Percentiles rank a stretch among this genome's conserved stretches.
Conservation (phyloP, 2,329 filamentous ascomycete genomes). For the Ophiocordyceps camponoti-floridani region DNA sequence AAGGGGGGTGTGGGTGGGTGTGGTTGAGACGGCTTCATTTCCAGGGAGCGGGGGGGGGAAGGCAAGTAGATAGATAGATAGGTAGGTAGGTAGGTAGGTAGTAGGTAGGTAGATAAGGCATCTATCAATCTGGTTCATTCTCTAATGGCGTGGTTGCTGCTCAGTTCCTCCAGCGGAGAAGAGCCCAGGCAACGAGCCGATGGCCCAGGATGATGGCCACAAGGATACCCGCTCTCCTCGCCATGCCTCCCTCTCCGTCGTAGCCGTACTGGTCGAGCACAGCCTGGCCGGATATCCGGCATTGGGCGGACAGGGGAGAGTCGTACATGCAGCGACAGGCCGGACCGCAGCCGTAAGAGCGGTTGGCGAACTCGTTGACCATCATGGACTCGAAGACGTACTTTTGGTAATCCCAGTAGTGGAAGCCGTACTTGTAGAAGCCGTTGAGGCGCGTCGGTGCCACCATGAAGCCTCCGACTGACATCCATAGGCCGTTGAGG, state of each 20-base stretch:
- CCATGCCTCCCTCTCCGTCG: slow-evolving; percentile 45
- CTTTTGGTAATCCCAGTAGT: slow-evolving; percentile 74
- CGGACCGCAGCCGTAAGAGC: slow-evolving; percentile 32
- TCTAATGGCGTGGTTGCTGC: too few species aligned
- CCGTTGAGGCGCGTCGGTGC: slow-evolving; percentile 53
- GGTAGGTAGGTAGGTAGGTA: too few species aligned
- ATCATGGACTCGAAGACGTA: slow-evolving; percentile 90
- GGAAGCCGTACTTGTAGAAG: slow-evolving; percentile 77
- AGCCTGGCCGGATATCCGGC: slow-evolving; percentile 51
- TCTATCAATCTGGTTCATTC: too few species aligned
- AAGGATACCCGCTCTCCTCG: slow-evolving; percentile 64
- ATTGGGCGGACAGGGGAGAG: slow-evolving; percentile 33
- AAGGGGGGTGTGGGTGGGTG: too few species aligned
- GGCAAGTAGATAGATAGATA: too few species aligned
- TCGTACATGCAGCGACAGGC: slow-evolving; percentile 54
- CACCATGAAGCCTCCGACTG: slow-evolving; percentile 67
- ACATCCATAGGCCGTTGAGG: slow-evolving; percentile 83
- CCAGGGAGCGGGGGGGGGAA: too few species aligned
- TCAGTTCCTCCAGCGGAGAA: too few species aligned
- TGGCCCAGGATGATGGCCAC: slow-evolving; percentile 42
- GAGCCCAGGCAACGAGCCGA: too few species aligned
- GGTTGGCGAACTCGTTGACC: slow-evolving; percentile 62
- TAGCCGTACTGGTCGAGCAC: slow-evolving; percentile 58
- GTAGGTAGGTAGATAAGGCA: too few species aligned
- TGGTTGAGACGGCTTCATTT: too few species aligned